Conservation (phyloP, 305 asterid species). For the Petunia hybrid region DNA sequence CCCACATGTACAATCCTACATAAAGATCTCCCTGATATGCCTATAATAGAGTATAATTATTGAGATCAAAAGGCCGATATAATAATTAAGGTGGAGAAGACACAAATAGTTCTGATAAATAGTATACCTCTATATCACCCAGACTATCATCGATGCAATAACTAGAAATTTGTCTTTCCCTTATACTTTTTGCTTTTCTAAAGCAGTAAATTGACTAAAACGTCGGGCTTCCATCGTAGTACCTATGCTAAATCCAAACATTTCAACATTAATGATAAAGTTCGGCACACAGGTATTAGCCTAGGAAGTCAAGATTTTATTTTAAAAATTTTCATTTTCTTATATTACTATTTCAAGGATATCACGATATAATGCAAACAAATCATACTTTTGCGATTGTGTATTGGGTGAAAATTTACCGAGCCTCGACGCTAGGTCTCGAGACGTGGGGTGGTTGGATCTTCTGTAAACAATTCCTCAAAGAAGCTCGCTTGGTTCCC, state of each 20-base stretch:
- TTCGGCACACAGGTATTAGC: constrained; percentile 13
- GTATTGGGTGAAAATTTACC: too few relatives aligned
- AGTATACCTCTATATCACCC: constrained; percentile 47
- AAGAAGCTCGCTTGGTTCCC: too few relatives aligned
- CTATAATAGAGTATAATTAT: constrained; percentile 45
- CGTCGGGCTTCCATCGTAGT: constrained; percentile 79
- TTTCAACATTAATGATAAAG: constrained; percentile 62
- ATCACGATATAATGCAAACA: too few relatives aligned
- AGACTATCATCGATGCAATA: constrained; percentile 76
- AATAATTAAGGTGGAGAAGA: not conserved
- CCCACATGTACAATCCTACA: constrained; percentile 80
- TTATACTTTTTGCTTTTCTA: constrained; percentile 66
- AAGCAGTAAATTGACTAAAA: constrained; percentile 53
- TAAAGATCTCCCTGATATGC: constrained; percentile 83
- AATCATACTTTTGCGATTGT: too few relatives aligned
- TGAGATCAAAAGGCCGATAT: constrained; percentile 27
- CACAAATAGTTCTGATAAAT: constrained; percentile 19
- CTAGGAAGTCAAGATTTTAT: too few relatives aligned
- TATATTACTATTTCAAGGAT: too few relatives aligned
- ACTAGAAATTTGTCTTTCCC: constrained; percentile 84
- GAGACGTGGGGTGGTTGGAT: too few relatives aligned
- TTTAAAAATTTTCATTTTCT: too few relatives aligned
- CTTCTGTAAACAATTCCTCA: too few relatives aligned
- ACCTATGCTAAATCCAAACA: constrained; percentile 69
- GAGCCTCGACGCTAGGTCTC: too few relatives aligned